Conservation (phyloP, 225 moss, liverwort and hornwort genomes). For the Bryoerythrophyllum caledonicum region DNA sequence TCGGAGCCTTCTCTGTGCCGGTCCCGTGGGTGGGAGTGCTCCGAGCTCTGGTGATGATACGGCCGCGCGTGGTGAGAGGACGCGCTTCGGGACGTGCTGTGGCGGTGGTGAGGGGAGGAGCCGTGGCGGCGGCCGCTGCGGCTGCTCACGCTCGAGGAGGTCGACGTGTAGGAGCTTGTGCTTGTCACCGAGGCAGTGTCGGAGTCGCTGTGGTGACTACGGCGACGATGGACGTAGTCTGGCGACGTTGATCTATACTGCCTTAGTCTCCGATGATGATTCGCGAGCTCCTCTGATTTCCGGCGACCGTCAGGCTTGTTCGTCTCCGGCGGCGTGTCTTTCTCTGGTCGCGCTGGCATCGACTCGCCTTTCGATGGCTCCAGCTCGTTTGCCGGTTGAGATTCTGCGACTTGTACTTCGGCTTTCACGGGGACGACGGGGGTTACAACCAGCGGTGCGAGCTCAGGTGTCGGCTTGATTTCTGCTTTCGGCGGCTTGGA, state of each 20-base stretch:
- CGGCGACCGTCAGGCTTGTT: constrained; percentile 25
- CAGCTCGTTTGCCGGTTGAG: constrained; percentile 8
- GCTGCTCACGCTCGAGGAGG: constrained; percentile 27
- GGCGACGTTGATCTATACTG: constrained; percentile 33
- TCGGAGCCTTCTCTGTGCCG: constrained; percentile 37
- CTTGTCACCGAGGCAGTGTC: constrained; percentile 38
- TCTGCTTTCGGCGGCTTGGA: constrained; percentile 26
- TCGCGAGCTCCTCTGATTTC: constrained; percentile 15
- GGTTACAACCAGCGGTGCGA: background rate
- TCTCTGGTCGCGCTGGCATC: constrained; percentile 17
- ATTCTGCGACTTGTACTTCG: background rate
- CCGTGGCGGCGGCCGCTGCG: constrained; percentile 12
- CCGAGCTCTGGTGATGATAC: constrained; percentile 30
- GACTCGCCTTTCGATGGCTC: constrained; percentile 22
- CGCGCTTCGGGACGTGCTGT: constrained; percentile 12
- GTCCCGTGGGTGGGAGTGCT: no score
- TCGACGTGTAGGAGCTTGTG: constrained; percentile 36
- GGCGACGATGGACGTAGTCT: constrained; percentile 20
- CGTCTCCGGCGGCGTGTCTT: constrained; percentile 9
- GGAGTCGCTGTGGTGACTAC: constrained; percentile 24
- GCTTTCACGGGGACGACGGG: constrained; percentile 9
- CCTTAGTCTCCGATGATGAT: constrained; percentile 3
- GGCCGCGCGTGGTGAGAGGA: constrained; percentile 24
- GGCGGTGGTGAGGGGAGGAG: constrained; percentile 8
- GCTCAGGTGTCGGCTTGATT: constrained; percentile 11